Evolutionary conservation across 2,329 filamentous ascomycete species (phyloP).

Genomic region (Furcasterigmium furcatum): DNA sequence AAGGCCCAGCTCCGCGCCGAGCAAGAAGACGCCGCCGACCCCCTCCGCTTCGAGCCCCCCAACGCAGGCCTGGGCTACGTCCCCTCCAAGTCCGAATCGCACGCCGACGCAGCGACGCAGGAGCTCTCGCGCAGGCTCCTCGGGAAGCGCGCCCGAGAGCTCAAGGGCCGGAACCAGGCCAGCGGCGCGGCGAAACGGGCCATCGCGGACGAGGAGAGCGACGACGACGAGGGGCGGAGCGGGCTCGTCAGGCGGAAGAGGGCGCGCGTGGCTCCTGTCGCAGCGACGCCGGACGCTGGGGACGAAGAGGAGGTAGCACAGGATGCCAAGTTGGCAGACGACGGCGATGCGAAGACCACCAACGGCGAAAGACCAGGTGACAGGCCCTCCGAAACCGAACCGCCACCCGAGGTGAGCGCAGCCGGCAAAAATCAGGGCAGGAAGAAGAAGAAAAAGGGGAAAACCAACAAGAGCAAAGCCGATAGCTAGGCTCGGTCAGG

Average conservation of each 20-base stretch:
- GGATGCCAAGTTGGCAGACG: too few species aligned
- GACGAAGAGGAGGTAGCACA: too few species aligned
- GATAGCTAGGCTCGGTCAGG: too few species aligned
- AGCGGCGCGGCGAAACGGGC: slow-evolving; percentile 9
- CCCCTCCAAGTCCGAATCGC: slow-evolving; percentile 16
- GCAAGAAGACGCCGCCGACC: slow-evolving; percentile 9
- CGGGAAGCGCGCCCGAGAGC: slow-evolving; percentile 9
- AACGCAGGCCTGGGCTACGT: slow-evolving; percentile 41
- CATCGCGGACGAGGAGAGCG: slow-evolving; percentile 19
- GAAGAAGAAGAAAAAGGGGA: slow-evolving; percentile 13
- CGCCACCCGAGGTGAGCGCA: background rate
- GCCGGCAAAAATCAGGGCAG: slow-evolving; percentile 19
- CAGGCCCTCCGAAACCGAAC: background rate
- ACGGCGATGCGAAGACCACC: too few species aligned
- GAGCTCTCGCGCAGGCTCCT: slow-evolving; percentile 26
- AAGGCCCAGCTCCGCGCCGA: slow-evolving; percentile 1
- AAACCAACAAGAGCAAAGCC: slow-evolving; percentile 11
- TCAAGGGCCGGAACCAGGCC: background rate
- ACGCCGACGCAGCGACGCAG: slow-evolving; percentile 18
- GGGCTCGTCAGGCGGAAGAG: slow-evolving; percentile 34
- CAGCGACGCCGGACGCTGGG: too few species aligned
- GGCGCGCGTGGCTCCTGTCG: slow-evolving; percentile 9
- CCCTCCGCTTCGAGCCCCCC: slow-evolving; percentile 14
- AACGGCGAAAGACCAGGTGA: too few species aligned
- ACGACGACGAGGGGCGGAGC: slow-evolving; percentile 30